Percentiles rank a stretch among this genome's conserved stretches.
phyloP scores from a whole-genome alignment of 306 rosid genomes.

The Astragalus glycyphyllos region DNA sequence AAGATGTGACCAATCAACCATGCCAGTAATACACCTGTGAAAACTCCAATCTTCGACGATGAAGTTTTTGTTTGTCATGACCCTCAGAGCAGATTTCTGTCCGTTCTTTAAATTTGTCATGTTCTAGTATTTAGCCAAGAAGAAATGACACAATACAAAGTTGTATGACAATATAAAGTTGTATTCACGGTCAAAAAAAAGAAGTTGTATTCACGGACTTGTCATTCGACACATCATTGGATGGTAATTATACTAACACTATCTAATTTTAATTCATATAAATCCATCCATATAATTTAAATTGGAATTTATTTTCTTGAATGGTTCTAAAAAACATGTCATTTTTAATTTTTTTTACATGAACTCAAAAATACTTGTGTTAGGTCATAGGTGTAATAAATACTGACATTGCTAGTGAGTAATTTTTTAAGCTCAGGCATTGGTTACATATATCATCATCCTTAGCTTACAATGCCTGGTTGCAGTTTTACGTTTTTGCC shows the following conservation, averaged over 20 bases:
- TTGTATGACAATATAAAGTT: not conserved
- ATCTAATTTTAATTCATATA: not conserved
- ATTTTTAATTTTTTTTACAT: too few species aligned
- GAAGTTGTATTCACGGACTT: not conserved
- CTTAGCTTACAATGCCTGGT: too few species aligned
- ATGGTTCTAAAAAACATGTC: too few species aligned
- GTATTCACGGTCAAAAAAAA: not conserved
- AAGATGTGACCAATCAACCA: constrained; percentile 58
- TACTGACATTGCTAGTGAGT: too few species aligned
- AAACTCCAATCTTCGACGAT: constrained; percentile 29
- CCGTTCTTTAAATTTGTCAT: constrained; percentile 14
- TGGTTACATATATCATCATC: too few species aligned
- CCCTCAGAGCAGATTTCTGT: not conserved
- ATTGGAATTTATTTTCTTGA: not conserved
- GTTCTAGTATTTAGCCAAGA: not conserved
- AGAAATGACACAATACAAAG: not conserved
- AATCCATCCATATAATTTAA: not conserved
- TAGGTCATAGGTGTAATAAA: too few species aligned
- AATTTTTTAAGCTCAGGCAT: too few species aligned
- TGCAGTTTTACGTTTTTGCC: too few species aligned
- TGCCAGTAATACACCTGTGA: not conserved
- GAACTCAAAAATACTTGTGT: too few species aligned
- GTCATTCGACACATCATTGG: not conserved
- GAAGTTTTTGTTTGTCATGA: constrained; percentile 18
- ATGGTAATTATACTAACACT: not conserved